Evolutionary conservation across 495 filamentous ascomycete species (phyloP).

Genomic region (Tuber magnatum): DNA sequence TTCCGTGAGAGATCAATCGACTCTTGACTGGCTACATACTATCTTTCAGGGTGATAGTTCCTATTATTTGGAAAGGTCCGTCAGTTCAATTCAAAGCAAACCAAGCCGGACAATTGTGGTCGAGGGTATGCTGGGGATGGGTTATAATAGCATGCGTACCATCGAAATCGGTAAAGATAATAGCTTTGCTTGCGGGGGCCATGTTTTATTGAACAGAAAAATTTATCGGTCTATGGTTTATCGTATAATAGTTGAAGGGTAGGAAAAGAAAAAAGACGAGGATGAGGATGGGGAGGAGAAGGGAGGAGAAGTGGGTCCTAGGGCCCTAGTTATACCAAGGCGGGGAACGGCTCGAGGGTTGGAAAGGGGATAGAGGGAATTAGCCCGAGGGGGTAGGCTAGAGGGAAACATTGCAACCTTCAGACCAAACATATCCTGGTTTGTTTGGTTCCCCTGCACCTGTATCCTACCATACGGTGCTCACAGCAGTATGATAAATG

Average conservation of each 20-base stretch:
- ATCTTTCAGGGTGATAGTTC: conserved; percentile 79
- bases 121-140: not conserved
- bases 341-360: not conserved
- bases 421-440: not conserved
- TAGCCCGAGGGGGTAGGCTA: not conserved
- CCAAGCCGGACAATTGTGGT: not conserved
- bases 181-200: conserved; percentile 41
- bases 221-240: conserved; percentile 3
- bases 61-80: conserved; percentile 5
- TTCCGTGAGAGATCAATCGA: not conserved
- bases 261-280: not conserved
- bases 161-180: conserved; percentile 98
- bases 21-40: conserved; percentile 48
- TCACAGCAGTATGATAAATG: not conserved
- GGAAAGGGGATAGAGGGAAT: not conserved
- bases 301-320: not conserved
- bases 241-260: not conserved
- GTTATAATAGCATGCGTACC: conserved; percentile 43
- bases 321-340: not conserved
- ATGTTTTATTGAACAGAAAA: conserved; percentile 14
- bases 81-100: conserved; percentile 12
- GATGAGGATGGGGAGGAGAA: conserved; percentile 1
- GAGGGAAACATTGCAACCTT: conserved; percentile 1
- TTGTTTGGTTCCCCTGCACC: not conserved
- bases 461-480: not conserved